Base-by-base conservation (phyloP, 1,139 yeast genomes). In the Saccharomycopsis crataegensis region DNA sequence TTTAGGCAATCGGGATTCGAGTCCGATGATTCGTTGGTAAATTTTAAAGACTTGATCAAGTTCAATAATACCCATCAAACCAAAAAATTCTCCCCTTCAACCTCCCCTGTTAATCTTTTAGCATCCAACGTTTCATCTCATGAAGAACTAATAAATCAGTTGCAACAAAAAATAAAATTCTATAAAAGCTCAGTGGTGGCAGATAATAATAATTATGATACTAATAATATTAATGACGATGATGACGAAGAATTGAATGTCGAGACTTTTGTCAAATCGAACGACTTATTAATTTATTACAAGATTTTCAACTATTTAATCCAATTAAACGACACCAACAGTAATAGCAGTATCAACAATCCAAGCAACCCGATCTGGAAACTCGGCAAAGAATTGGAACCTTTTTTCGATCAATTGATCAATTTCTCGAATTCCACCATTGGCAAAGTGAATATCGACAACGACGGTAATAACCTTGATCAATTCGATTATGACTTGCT, bases 221-320 rank as follows among this genome's bases (percentile, higher is more conserved):
- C 31, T 12, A 41, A 40, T 16, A 32, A 33, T 11, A 46, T 34
- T 8, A 17, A 37, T 16, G 52, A 43, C 17, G 45, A 42, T 12
- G 52, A 54, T 12, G 37, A 44, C 14, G 48, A 54, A 5, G 55
- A 53, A 11, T 48, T 46, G 14, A 40, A 46, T n/a, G 14, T 32
- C 8, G 59, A 56, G 40, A 41, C 43, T 9, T 51, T 28, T 34
- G 50, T 52, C 36, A 55, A 49, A 33, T 38, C 54, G 22, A 54
- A 41, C 22, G 59, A 56, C 43, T 51, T 54, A 46, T 46, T 56
- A 22, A 32, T 56, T 8, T 54, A 56, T 31, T 56, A 51, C 32
- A 49, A 51, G 31, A 33, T 54, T 8, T 56, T 55, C 42, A 42
- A 42, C 11, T 52, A 47, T 38, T 43, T 54, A 41, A 34, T 33